Base-by-base conservation (phyloP, 768 basidiomycete genomes). In the Leccinellum rugosiceps region DNA sequence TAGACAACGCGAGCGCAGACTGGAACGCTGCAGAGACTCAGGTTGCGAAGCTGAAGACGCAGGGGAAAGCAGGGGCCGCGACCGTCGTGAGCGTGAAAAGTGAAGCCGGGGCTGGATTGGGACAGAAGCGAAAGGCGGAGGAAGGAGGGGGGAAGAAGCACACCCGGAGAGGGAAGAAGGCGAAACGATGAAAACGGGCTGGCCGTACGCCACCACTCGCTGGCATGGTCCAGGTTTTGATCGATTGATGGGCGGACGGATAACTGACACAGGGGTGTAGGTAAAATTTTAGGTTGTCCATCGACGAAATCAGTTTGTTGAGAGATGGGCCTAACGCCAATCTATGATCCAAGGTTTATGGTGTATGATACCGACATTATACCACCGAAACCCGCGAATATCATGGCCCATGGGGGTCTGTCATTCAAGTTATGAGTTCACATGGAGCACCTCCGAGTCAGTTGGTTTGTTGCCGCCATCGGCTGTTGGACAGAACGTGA, bases 61-160 rank as follows among this genome's bases (percentile, higher is more conserved):
- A 73, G 4, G 73, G 67, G 17, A 67, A 57, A 15, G 80, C 78
- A 10, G 41, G 41, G 32, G 83, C 80, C 55, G 82, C 86, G 31
- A 88, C 87, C 1, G 82, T 94, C 14, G 81, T 96, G 45, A 94
- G 88, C 64, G 80, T 97, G 21, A 92, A 89, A 70, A 73, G 53
- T 0, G 68, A 6, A 9, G 15, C 7, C 4, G 11, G 65, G 35
- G 67, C 64, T 6, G 60, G 62, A 5, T 70, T 69, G 1, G 79
- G 78, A 3, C 77, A 82, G 63, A 89, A 91, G 67, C 77, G 87
- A 64, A 91, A 90, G 73, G 76, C 76, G 51, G 60, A 23, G 65
- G 54, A 75, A 74, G 59, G 70, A 46, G 66, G 55, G 47, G 73
- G 25, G 80, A 74, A 83, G 72, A 86, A 84, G 65, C 69, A 74